phyloP scores from a whole-genome alignment of 2,329 filamentous ascomycete genomes.

The Ambrosiella xylebori region DNA sequence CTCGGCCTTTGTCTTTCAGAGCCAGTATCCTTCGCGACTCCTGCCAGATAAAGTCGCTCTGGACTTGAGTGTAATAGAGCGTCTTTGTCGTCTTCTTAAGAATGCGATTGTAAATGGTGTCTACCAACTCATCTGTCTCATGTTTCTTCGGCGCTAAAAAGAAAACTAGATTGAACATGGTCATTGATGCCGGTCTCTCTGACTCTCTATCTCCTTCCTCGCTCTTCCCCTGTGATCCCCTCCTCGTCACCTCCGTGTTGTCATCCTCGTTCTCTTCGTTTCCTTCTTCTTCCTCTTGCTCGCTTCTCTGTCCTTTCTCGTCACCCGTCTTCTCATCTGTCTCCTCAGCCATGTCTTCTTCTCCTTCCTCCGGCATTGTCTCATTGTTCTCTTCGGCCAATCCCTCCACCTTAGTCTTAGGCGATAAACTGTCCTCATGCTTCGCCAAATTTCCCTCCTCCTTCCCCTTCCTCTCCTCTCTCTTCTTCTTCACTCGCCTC shows the following conservation, averaged over 20 bases:
- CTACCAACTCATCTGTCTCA: constrained; percentile 57
- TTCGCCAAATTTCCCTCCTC: constrained; percentile 18
- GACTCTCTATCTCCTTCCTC: not conserved
- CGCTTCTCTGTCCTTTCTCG: constrained; percentile 17
- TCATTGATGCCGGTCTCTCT: constrained; percentile 56
- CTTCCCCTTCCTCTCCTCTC: constrained; percentile 27
- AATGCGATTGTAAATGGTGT: constrained; percentile 69
- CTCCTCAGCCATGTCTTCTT: constrained; percentile 13
- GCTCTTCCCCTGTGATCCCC: constrained; percentile 20
- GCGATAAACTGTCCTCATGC: constrained; percentile 10
- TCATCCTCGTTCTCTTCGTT: constrained; percentile 14
- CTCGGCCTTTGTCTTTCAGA: constrained; percentile 66
- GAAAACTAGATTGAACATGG: constrained; percentile 96
- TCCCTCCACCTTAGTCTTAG: constrained; percentile 5
- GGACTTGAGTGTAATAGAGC: constrained; percentile 81
- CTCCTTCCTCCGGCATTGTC: not conserved
- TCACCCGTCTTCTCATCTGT: constrained; percentile 15
- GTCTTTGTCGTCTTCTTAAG: constrained; percentile 86
- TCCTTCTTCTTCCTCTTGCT: constrained; percentile 15
- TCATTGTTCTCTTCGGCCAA: not conserved
- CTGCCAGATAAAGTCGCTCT: constrained; percentile 77
- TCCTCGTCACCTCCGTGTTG: constrained; percentile 17
- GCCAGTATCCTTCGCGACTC: constrained; percentile 70
- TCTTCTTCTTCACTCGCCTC: not conserved
- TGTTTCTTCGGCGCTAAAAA: constrained; percentile 65